Percentiles rank a stretch among this genome's conserved stretches.
phyloP scores from a whole-genome alignment of 139 green algal species.

The Chlorella sp. region DNA sequence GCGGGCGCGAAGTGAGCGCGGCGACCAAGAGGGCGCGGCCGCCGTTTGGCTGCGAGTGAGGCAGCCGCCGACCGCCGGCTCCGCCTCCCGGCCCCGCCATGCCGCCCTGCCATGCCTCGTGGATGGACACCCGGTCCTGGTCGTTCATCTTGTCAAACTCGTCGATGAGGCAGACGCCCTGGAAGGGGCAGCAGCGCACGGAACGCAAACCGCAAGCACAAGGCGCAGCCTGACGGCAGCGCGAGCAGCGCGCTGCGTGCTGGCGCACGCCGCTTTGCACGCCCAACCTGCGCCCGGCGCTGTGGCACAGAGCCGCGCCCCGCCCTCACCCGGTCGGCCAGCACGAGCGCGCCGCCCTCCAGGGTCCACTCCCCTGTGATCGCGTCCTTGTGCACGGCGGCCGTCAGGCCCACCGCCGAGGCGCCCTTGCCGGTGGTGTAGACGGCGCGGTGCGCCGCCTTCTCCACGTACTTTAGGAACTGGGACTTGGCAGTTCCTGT shows the following conservation, averaged over 20 bases:
- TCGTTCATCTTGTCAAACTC: slow-evolving; percentile 99
- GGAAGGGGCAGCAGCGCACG: neutral
- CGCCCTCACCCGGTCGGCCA: slow-evolving; percentile 83
- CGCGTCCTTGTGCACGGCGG: slow-evolving; percentile 92
- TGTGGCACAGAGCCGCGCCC: too few relatives aligned
- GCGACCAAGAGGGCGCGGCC: neutral
- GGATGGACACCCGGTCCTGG: slow-evolving; percentile 87
- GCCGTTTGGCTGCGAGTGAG: too few relatives aligned
- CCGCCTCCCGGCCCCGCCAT: too few relatives aligned
- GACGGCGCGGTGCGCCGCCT: slow-evolving; percentile 87
- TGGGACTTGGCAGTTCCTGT: slow-evolving; percentile 48
- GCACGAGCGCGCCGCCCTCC: slow-evolving; percentile 96
- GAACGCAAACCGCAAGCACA: too few relatives aligned
- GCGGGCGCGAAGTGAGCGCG: neutral
- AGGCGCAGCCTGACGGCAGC: too few relatives aligned
- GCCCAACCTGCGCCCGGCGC: too few relatives aligned
- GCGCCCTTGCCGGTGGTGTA: slow-evolving; percentile 99
- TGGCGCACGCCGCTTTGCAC: too few relatives aligned
- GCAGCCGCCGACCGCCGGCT: too few relatives aligned
- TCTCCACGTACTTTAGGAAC: slow-evolving; percentile 99
- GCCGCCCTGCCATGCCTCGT: too few relatives aligned
- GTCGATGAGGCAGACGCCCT: slow-evolving; percentile 97
- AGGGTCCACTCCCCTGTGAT: slow-evolving; percentile 97
- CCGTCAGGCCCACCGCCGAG: slow-evolving; percentile 95
- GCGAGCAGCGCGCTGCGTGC: too few relatives aligned